phyloP scores from a whole-genome alignment of 2,329 filamentous ascomycete species.

The Xylaria sp. region DNA sequence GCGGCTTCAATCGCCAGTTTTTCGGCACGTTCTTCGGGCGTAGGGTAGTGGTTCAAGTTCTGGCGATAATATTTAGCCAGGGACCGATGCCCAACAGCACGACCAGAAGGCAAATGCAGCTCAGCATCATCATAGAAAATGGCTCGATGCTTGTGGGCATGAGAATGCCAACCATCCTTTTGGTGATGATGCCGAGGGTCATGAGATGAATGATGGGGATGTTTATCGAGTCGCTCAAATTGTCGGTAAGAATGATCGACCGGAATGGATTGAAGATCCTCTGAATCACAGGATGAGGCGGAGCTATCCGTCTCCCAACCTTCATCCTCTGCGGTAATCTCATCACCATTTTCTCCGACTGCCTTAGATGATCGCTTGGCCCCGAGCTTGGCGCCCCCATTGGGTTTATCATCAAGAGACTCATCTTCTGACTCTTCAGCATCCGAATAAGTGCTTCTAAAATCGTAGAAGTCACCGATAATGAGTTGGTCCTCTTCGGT shows the following conservation, averaged over 20 bases:
- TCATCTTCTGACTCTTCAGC: conserved; percentile 71
- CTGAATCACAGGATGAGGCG: conserved; percentile 86
- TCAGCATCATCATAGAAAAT: conserved; percentile 94
- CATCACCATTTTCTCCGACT: conserved; percentile 64
- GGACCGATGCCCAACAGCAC: conserved; percentile 88
- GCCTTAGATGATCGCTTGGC: conserved; percentile 65
- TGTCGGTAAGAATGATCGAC: conserved; percentile 77
- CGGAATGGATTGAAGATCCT: conserved; percentile 82
- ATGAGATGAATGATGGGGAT: conserved; percentile 78
- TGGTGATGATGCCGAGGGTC: conserved; percentile 79
- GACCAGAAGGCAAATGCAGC: conserved; percentile 89
- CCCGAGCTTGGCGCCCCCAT: conserved; percentile 76
- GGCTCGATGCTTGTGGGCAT: conserved; percentile 80
- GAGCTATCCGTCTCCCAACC: conserved; percentile 97
- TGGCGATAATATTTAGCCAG: conserved; percentile 90
- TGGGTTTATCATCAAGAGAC: conserved; percentile 57
- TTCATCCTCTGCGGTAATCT: conserved; percentile 70
- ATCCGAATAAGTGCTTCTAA: conserved; percentile 94
- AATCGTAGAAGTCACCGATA: conserved; percentile 97
- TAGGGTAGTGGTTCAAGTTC: conserved; percentile 87
- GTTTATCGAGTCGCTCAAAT: conserved; percentile 76
- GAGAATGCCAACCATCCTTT: conserved; percentile 82
- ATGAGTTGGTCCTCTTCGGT: conserved; percentile 91
- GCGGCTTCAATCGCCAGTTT: conserved; percentile 69
- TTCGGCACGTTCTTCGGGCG: conserved; percentile 77